A percentile compares a stretch with the other conserved stretches of the same genome.
Conservation (phyloP, 768 basidiomycete genomes). For the Botryobasidium botryosum region DNA sequence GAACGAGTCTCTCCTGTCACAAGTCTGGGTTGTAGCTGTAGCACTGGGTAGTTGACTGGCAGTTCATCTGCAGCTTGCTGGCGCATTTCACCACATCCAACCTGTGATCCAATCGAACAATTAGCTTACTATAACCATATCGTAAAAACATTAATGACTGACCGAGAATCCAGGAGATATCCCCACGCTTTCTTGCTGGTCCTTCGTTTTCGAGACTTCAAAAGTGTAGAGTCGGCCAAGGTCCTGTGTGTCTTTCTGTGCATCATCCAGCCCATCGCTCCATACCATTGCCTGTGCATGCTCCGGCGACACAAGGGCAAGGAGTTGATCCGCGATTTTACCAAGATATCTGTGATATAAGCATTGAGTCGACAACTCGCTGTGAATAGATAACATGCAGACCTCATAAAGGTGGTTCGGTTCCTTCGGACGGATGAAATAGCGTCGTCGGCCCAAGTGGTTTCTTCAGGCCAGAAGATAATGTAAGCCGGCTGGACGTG, state of each 20-base stretch:
- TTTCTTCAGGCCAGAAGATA: constrained; percentile 45
- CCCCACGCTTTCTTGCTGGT: background rate
- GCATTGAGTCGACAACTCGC: constrained; percentile 1
- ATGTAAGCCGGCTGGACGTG: no score
- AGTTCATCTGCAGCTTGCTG: background rate
- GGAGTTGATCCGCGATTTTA: constrained; percentile 39
- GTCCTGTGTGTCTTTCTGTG: background rate
- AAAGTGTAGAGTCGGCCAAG: background rate
- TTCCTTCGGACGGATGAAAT: constrained; percentile 30
- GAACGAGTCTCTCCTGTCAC: background rate
- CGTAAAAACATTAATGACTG: background rate
- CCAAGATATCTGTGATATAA: constrained; percentile 31
- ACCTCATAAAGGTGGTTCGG: constrained; percentile 47
- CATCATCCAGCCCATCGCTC: constrained; percentile 11
- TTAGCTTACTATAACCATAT: background rate
- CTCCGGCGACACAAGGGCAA: constrained; percentile 32
- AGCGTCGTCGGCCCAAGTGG: constrained; percentile 39
- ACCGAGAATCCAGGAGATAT: background rate
- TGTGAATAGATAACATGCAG: constrained; percentile 11
- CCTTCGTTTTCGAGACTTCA: background rate
- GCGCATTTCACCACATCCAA: background rate
- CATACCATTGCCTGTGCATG: constrained; percentile 31
- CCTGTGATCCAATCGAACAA: background rate
- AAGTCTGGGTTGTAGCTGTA: no score
- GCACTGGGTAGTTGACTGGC: no score